A percentile compares a stretch with the other conserved stretches of the same genome.
These are phyloP conservation scores for Botrytis fragariae DNA, from an alignment of 2,329 filamentous ascomycete species.

Conservation along the genomic window DNA sequence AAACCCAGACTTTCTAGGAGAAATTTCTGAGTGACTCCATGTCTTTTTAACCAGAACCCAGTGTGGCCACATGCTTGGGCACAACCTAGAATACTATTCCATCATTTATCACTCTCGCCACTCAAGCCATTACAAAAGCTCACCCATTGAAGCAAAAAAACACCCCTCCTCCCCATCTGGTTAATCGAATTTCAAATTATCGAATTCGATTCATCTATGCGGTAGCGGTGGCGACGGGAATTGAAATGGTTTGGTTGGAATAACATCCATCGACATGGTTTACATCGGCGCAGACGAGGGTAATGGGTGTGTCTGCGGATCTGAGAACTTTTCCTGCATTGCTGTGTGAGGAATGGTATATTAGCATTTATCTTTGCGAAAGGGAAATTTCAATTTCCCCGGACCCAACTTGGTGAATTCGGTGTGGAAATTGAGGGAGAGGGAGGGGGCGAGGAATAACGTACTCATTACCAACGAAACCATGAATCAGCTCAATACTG, in stretches of 20 bases:
- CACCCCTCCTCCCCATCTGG: too few species aligned
- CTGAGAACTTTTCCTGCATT: background rate
- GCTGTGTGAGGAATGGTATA: background rate
- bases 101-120: background rate
- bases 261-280: slow-evolving; percentile 19
- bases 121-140: background rate
- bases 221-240: background rate
- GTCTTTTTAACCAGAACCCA: background rate
- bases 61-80: background rate
- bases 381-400: background rate
- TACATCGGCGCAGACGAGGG: slow-evolving; percentile 17
- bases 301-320: background rate
- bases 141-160: background rate
- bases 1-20: too few species aligned
- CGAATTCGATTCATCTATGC: background rate
- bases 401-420: background rate
- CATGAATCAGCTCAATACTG: slow-evolving; percentile 29
- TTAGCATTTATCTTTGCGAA: background rate
- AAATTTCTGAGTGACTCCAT: background rate
- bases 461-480: slow-evolving; percentile 30
- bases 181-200: background rate
- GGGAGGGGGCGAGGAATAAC: background rate
- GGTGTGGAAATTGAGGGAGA: background rate
- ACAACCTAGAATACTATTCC: background rate
- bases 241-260: slow-evolving; percentile 13